These are phyloP conservation scores for Candida sp. DNA, from an alignment of 1,139 yeast species.

Conservation along the genomic window DNA sequence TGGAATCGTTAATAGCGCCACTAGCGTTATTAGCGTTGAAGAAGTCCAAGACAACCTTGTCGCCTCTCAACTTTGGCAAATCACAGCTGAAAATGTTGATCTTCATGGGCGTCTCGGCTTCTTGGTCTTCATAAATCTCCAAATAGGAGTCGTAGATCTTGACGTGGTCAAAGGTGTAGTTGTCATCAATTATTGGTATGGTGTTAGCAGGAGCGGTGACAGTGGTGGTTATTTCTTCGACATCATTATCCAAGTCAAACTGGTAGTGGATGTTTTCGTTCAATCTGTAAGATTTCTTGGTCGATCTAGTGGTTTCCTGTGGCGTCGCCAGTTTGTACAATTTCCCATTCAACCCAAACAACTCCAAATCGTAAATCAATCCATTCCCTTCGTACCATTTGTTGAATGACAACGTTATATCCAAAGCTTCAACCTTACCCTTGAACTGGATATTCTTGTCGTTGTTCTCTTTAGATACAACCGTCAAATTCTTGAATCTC, in stretches of 20 bases:
- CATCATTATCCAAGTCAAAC: slow-evolving; percentile 31
- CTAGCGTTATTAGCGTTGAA: slow-evolving; percentile 72
- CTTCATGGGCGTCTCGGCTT: slow-evolving; percentile 40
- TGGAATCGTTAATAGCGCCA: slow-evolving; percentile 74
- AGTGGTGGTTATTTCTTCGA: slow-evolving; percentile 17
- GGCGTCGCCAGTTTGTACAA: slow-evolving; percentile 25
- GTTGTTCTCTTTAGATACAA: slow-evolving; percentile 27
- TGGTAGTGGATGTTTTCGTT: slow-evolving; percentile 35
- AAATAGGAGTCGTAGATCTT: slow-evolving; percentile 60
- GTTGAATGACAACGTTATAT: slow-evolving; percentile 61
- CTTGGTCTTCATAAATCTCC: slow-evolving; percentile 36
- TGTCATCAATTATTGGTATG: slow-evolving; percentile 29
- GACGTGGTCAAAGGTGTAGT: slow-evolving; percentile 55
- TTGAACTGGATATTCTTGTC: slow-evolving; percentile 26
- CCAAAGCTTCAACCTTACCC: slow-evolving; percentile 56
- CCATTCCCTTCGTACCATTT: slow-evolving; percentile 79
- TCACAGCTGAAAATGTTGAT: slow-evolving; percentile 69
- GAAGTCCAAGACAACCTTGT: slow-evolving; percentile 64
- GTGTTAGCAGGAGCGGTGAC: neutral
- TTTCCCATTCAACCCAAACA: slow-evolving; percentile 64
- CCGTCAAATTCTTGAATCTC: slow-evolving; percentile 54
- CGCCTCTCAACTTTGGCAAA: slow-evolving; percentile 60
- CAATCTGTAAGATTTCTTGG: slow-evolving; percentile 15
- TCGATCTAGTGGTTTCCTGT: neutral
- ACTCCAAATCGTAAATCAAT: slow-evolving; percentile 61